These are phyloP conservation scores for Isabelozyma gotoi DNA, from an alignment of 805 yeast genomes.

Conservation along the genomic window DNA sequence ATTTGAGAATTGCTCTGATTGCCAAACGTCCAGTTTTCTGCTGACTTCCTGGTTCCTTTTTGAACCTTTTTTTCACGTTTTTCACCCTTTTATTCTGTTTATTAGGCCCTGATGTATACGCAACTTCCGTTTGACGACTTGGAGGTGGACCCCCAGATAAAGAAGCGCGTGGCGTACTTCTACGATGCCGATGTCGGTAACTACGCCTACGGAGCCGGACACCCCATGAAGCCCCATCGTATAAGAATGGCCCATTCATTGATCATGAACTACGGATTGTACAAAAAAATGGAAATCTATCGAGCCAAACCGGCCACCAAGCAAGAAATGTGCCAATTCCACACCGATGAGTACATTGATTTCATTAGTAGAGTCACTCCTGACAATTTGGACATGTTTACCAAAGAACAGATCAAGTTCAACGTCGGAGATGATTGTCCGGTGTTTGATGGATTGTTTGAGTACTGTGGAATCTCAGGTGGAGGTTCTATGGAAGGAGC, in stretches of 20 bases:
- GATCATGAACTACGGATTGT: conserved; percentile 94
- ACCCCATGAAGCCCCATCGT: conserved; percentile 98
- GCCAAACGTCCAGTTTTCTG: too few species aligned
- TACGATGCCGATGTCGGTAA: conserved; percentile 86
- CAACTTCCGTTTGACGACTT: conserved; percentile 48
- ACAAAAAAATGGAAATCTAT: conserved; percentile 95
- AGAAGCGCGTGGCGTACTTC: conserved; percentile 44
- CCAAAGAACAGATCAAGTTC: conserved; percentile 86
- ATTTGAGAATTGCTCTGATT: too few species aligned
- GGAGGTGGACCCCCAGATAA: conserved; percentile 39
- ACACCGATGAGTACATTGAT: conserved; percentile 95
- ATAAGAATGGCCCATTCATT: conserved; percentile 98
- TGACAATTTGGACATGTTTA: conserved; percentile 82
- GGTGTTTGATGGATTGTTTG: conserved; percentile 91
- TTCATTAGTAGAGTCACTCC: conserved; percentile 89
- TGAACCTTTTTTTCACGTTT: too few species aligned
- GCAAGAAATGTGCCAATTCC: conserved; percentile 98
- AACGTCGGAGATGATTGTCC: conserved; percentile 98
- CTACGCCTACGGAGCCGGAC: conserved; percentile 97
- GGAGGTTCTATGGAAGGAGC: conserved; percentile 97
- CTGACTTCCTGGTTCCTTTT: too few species aligned
- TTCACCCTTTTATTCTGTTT: too few species aligned
- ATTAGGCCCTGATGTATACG: conserved; percentile 33
- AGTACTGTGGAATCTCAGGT: conserved; percentile 84
- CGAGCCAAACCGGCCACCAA: conserved; percentile 97